These are phyloP conservation scores for Macrocybe sp. DNA, from an alignment of 1,284 basidiomycete species.

Conservation along the genomic window DNA sequence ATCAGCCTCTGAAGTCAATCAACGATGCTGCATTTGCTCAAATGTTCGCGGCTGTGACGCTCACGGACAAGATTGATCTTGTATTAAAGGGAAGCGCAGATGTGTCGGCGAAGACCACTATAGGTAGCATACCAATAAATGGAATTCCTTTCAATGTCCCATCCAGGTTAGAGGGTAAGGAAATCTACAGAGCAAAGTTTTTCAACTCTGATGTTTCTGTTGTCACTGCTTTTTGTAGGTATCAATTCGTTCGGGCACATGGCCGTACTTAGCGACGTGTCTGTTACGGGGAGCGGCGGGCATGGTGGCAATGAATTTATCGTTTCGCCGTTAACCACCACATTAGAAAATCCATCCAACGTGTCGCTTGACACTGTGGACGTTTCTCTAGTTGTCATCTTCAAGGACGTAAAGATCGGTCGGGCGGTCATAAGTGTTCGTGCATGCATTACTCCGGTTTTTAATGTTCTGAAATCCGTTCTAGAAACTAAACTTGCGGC, in stretches of 20 bases:
- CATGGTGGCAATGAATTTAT: constrained; percentile 51
- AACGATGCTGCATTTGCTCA: constrained; percentile 51
- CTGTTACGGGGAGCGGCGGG: constrained; percentile 58
- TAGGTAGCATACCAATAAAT: constrained; percentile 64
- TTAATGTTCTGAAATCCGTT: neutral
- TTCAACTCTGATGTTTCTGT: neutral
- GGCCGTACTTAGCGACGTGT: constrained; percentile 47
- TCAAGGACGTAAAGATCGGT: constrained; percentile 50
- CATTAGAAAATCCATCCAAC: constrained; percentile 64
- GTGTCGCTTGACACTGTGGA: constrained; percentile 59
- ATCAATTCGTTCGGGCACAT: constrained; percentile 50
- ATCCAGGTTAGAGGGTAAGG: constrained; percentile 47
- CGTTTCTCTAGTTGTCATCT: constrained; percentile 57
- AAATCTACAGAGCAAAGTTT: neutral
- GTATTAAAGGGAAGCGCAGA: constrained; percentile 54
- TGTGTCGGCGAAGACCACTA: constrained; percentile 58
- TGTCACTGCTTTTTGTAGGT: constrained; percentile 24
- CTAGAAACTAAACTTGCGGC: constrained; percentile 53
- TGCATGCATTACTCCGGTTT: constrained; percentile 1
- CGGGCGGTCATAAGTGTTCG: constrained; percentile 55
- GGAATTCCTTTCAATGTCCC: constrained; percentile 61
- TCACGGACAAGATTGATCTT: constrained; percentile 41
- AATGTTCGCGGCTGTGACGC: constrained; percentile 58
- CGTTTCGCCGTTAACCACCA: constrained; percentile 46
- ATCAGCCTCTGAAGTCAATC: constrained; percentile 52